Evolutionary conservation across 768 basidiomycete genomes (phyloP).

Genomic region (Lactarius trivialis): DNA sequence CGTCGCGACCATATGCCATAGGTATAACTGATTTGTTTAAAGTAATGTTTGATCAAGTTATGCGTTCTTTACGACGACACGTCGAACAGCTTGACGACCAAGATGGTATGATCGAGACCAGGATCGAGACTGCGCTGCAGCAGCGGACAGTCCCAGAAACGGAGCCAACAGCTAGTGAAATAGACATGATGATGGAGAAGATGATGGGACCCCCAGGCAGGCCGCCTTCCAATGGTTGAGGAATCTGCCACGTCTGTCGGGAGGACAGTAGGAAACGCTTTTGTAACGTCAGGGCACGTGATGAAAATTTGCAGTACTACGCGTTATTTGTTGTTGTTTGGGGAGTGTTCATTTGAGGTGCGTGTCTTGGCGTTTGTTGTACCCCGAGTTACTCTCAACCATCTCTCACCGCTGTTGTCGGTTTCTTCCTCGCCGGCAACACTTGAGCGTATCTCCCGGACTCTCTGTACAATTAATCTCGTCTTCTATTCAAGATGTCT

Average conservation of each 20-base stretch:
- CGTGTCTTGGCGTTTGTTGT: not conserved
- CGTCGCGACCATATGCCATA: not conserved
- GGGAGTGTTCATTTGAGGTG: constrained; percentile 16
- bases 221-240: not conserved
- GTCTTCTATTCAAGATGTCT: constrained; percentile 25
- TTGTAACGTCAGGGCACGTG: constrained; percentile 9
- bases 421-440: not conserved
- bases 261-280: not conserved
- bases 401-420: not conserved
- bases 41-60: constrained; percentile 36
- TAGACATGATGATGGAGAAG: constrained; percentile 38
- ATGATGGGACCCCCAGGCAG: constrained; percentile 29
- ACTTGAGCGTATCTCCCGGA: not conserved
- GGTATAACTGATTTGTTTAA: not conserved
- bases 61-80: constrained; percentile 33
- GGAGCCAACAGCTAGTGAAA: constrained; percentile 32
- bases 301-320: not conserved
- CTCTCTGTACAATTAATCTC: constrained; percentile 16
- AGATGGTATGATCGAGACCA: constrained; percentile 38
- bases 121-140: constrained; percentile 36
- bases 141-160: constrained; percentile 33
- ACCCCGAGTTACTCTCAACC: not conserved
- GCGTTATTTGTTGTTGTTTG: constrained; percentile 21
- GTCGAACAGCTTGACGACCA: constrained; percentile 40
- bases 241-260: not conserved